Evolutionary conservation across 2,329 filamentous ascomycete genomes (phyloP), one percentile per base, ranked within the genome.

Genomic region (Volutella citrinella): DNA sequence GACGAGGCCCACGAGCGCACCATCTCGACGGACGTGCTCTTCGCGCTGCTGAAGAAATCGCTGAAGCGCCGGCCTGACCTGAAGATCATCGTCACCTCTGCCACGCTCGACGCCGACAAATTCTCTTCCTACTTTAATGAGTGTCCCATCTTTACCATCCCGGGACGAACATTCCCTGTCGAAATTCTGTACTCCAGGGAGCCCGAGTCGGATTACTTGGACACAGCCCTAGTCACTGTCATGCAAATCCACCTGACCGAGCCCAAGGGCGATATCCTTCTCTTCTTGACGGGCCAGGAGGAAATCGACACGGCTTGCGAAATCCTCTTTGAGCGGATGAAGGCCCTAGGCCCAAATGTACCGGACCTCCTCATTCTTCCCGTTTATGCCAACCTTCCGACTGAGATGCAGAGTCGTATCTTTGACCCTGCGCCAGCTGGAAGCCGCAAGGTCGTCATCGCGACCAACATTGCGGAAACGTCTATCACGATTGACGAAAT

Each of bases 161-260:
- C 93, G 5, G 93, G 93, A 29, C 79, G 93, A 44, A 97, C 93
- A 0, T 98, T 83, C 66, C 93, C 94, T 0, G 93, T 98, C 19
- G 93, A 97, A 63, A 82, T 97, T 35, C 83, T 98, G 62, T 98
- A 97, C 63, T 95, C 87, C 4, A 78, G 86, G 36, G 93, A 98
- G 55, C 93, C 94, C 0, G 93, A 97, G 57, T 89, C 87, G 0
- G 94, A 98, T 57, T 98, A 98, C 51, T 70, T 98, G 11, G 93
- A 97, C 59, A 82, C 90, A 3, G 89, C 93, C 0, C 70, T 98
- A n/a, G 85, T 90, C 11, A 97, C 93, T 0, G 89, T 96, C 29
- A 96, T 98, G 91, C 88, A 97, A 56, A 97, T 98, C 34, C 93
- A 98, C 58, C 67, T 98, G 13, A 93, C 85, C 3, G 93, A 98